These are phyloP conservation scores for Rhodotorula sp. DNA, from an alignment of 1,284 basidiomycete genomes.

Conservation along the genomic window DNA sequence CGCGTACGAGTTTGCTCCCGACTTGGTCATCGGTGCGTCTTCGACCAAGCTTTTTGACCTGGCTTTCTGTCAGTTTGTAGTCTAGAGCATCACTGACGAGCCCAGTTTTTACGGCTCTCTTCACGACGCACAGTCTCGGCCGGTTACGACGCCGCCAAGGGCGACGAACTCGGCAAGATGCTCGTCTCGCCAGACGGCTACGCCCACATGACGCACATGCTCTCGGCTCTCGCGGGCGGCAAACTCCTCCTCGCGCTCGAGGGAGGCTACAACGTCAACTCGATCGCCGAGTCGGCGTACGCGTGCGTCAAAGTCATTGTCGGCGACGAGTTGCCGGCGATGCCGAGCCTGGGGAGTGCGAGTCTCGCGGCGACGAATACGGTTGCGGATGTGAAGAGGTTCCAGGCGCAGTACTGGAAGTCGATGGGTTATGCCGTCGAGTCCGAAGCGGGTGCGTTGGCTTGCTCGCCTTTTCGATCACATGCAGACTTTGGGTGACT, in stretches of 20 bases:
- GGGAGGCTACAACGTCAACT: constrained; percentile 94
- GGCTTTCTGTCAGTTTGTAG: too few relatives aligned
- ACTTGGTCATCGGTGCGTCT: constrained; percentile 84
- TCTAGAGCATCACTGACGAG: too few relatives aligned
- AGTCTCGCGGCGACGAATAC: constrained; percentile 78
- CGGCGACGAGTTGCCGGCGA: constrained; percentile 75
- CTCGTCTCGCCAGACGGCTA: constrained; percentile 89
- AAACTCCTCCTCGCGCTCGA: constrained; percentile 90
- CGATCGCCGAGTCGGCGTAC: constrained; percentile 80
- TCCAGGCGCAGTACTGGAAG: constrained; percentile 90
- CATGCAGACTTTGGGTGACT: too few relatives aligned
- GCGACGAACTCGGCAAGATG: constrained; percentile 88
- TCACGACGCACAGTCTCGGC: constrained; percentile 72
- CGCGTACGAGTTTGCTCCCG: constrained; percentile 90
- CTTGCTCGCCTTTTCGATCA: background rate
- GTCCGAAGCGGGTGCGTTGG: constrained; percentile 3
- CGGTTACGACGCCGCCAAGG: constrained; percentile 93
- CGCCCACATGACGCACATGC: constrained; percentile 97
- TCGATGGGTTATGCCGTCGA: constrained; percentile 54
- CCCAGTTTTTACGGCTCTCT: too few relatives aligned
- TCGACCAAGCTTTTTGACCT: constrained; percentile 25
- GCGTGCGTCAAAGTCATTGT: constrained; percentile 82
- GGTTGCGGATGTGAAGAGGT: constrained; percentile 76
- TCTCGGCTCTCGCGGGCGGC: constrained; percentile 83
- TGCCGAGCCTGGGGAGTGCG: constrained; percentile 64